Evolutionary conservation across 345 rosid species (phyloP).

Genomic region (Erodium maritimum): DNA sequence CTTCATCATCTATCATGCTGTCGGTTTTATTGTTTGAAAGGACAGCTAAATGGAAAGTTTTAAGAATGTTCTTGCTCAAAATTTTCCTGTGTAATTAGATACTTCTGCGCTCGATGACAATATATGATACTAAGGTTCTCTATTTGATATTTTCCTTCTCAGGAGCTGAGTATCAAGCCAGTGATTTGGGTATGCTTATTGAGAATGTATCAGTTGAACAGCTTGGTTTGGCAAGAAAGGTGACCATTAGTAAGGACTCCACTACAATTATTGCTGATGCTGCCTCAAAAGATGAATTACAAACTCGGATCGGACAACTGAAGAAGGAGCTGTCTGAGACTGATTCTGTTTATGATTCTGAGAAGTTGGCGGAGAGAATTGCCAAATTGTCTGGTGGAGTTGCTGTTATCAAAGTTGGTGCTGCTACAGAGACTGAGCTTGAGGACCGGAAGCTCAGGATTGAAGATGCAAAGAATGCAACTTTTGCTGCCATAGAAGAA

Average conservation of each 20-base stretch:
- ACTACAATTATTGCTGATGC: constrained; percentile 89
- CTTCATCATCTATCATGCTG: too few relatives aligned
- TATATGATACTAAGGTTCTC: background rate
- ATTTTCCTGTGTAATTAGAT: too few relatives aligned
- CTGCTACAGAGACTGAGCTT: constrained; percentile 96
- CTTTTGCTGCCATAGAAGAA: constrained; percentile 97
- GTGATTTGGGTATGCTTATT: constrained; percentile 63
- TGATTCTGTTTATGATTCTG: constrained; percentile 77
- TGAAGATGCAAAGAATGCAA: constrained; percentile 96
- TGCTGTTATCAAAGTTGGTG: constrained; percentile 94
- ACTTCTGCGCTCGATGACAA: too few relatives aligned
- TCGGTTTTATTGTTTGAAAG: too few relatives aligned
- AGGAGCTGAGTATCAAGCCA: constrained; percentile 94
- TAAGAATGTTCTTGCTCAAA: too few relatives aligned
- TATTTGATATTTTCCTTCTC: constrained; percentile 8
- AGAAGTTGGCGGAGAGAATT: constrained; percentile 90
- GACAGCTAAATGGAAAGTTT: too few relatives aligned
- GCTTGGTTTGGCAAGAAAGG: constrained; percentile 57
- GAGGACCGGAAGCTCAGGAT: constrained; percentile 90
- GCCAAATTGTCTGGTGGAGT: constrained; percentile 96
- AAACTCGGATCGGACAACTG: constrained; percentile 66
- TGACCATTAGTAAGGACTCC: constrained; percentile 70
- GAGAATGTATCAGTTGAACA: constrained; percentile 74
- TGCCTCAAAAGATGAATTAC: constrained; percentile 89
- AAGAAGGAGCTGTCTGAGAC: constrained; percentile 83